Conservation (phyloP, 1,284 basidiomycete species). For the Papiliotrema laurentii region DNA sequence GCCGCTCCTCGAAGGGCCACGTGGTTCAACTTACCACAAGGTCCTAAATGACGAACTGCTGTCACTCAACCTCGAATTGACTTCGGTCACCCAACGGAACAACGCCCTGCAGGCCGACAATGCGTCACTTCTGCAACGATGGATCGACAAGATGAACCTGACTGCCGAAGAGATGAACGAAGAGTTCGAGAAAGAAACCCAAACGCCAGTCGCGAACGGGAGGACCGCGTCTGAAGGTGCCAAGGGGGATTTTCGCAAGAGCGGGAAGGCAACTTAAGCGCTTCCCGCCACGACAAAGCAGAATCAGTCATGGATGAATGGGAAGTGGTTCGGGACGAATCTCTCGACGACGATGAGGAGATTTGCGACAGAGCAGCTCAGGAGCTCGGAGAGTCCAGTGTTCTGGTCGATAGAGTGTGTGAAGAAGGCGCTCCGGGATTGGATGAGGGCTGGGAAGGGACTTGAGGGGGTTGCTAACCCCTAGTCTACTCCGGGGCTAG, state of each 20-base stretch:
- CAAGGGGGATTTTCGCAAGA: slow-evolving; percentile 29
- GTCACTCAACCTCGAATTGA: slow-evolving; percentile 81
- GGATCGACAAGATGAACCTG: slow-evolving; percentile 89
- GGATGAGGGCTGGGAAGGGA: slow-evolving; percentile 6
- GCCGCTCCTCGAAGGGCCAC: slow-evolving; percentile 18
- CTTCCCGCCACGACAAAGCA: slow-evolving; percentile 2
- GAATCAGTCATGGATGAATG: slow-evolving; percentile 1
- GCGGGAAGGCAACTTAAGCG: slow-evolving; percentile 28
- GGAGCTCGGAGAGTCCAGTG: neutral
- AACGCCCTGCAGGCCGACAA: slow-evolving; percentile 83
- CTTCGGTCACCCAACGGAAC: slow-evolving; percentile 82
- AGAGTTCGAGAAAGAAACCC: slow-evolving; percentile 48
- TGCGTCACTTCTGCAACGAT: slow-evolving; percentile 85
- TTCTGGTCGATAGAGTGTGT: neutral
- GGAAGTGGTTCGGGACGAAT: neutral
- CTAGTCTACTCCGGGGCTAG: neutral
- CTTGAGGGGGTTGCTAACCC: no score
- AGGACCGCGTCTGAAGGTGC: neutral
- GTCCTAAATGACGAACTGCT: slow-evolving; percentile 91
- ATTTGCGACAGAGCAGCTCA: neutral
- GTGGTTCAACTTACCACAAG: slow-evolving; percentile 50
- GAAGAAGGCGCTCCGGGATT: neutral
- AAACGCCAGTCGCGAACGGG: slow-evolving; percentile 1
- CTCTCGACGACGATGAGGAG: neutral
- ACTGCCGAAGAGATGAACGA: slow-evolving; percentile 96